Conservation (phyloP, 257 asterid genomes). For the Hygrophila difformis region DNA sequence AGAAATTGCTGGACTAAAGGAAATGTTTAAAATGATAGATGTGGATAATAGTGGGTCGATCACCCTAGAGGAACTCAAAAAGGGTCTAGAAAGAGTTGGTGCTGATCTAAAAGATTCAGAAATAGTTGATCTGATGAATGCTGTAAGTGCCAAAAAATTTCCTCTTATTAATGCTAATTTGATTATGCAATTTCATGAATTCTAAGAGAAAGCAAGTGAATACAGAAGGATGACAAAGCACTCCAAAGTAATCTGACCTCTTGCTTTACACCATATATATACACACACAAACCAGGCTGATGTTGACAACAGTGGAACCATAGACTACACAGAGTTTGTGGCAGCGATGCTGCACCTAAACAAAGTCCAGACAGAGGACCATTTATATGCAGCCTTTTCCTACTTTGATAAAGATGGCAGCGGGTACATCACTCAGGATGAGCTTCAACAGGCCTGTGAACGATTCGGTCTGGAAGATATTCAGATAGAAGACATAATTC, state of each 20-base stretch:
- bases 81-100: constrained; percentile 57
- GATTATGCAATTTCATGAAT: neutral
- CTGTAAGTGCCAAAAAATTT: constrained; percentile 40
- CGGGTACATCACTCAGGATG: constrained; percentile 67
- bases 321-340: constrained; percentile 73
- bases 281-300: constrained; percentile 47
- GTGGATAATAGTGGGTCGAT: constrained; percentile 74
- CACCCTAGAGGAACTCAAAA: constrained; percentile 65
- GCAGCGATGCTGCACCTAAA: constrained; percentile 80
- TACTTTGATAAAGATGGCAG: constrained; percentile 76
- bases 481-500: constrained; percentile 57
- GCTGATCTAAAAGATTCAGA: constrained; percentile 61
- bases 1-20: constrained; percentile 72
- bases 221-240: too few relatives aligned
- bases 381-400: constrained; percentile 59
- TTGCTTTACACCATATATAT: too few relatives aligned
- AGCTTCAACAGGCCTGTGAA: constrained; percentile 72
- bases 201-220: neutral
- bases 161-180: neutral
- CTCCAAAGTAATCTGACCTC: too few relatives aligned
- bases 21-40: constrained; percentile 59
- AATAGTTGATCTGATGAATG: constrained; percentile 55
- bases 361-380: constrained; percentile 67
- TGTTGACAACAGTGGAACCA: constrained; percentile 66
- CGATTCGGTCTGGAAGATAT: constrained; percentile 54